Percentiles rank a stretch among this genome's conserved stretches.
Conservation (phyloP, 1,284 basidiomycete genomes). For the Sanguinoderma infundibulare region DNA sequence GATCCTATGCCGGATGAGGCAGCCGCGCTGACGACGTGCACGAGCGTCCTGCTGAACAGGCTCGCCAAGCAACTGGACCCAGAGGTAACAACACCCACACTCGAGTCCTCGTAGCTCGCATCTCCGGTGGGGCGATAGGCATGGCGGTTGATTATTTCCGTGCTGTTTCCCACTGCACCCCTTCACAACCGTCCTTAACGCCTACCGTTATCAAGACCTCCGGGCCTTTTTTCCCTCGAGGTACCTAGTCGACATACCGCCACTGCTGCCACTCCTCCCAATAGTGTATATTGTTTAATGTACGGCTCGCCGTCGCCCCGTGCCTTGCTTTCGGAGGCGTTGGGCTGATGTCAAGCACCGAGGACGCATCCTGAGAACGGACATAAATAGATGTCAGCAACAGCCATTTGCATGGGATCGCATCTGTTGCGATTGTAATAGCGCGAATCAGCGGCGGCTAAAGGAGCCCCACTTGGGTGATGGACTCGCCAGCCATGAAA, state of each 20-base stretch:
- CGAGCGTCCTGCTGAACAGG: conserved; percentile 73
- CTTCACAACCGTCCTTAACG: not conserved
- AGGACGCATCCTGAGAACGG: too few relatives aligned
- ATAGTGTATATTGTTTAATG: not conserved
- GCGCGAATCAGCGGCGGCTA: too few relatives aligned
- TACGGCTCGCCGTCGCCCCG: not conserved
- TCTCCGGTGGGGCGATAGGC: conserved; percentile 2
- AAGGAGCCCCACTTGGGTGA: too few relatives aligned
- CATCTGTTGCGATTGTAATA: too few relatives aligned
- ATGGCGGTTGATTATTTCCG: not conserved
- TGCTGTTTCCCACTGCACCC: not conserved
- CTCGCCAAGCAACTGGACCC: conserved; percentile 15
- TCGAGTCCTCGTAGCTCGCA: not conserved
- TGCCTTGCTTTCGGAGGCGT: too few relatives aligned
- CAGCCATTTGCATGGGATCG: too few relatives aligned
- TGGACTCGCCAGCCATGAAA: too few relatives aligned
- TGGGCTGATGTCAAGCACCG: too few relatives aligned
- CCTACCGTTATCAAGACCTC: not conserved
- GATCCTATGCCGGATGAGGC: conserved; percentile 81
- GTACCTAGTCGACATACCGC: not conserved
- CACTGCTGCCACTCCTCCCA: not conserved
- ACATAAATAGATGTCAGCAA: too few relatives aligned
- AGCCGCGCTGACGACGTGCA: conserved; percentile 73
- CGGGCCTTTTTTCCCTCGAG: too few relatives aligned
- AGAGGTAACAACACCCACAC: not conserved